Evolutionary conservation across 257 asterid species (phyloP).

Genomic region (Solanum appendiculatum): DNA sequence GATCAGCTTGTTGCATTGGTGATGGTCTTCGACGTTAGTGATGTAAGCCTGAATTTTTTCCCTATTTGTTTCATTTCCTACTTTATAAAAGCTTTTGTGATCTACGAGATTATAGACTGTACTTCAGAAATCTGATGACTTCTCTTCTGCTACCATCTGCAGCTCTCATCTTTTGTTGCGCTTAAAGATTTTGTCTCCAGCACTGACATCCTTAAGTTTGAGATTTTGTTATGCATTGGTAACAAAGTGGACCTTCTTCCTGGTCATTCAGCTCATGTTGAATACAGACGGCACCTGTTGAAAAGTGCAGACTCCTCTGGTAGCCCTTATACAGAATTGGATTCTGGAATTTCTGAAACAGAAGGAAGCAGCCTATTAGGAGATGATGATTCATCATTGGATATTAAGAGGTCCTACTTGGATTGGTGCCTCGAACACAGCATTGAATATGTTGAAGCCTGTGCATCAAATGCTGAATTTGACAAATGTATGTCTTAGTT

Average conservation of each 20-base stretch:
- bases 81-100: neutral
- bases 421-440: constrained; percentile 81
- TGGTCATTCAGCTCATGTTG: constrained; percentile 72
- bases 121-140: constrained; percentile 1
- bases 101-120: neutral
- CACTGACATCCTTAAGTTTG: constrained; percentile 63
- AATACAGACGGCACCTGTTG: constrained; percentile 56
- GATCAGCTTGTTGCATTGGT: constrained; percentile 60
- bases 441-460: constrained; percentile 87
- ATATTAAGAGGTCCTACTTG: constrained; percentile 37
- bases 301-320: constrained; percentile 38
- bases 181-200: constrained; percentile 70
- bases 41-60: constrained; percentile 38
- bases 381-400: constrained; percentile 52
- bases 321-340: constrained; percentile 24
- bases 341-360: constrained; percentile 72
- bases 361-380: constrained; percentile 86
- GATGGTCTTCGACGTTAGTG: constrained; percentile 74
- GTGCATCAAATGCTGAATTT: constrained; percentile 75
- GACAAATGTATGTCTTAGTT: constrained; percentile 63
- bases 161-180: constrained; percentile 60
- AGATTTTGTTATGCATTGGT: constrained; percentile 72
- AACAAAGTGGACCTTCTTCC: constrained; percentile 93
- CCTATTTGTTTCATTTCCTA: neutral
- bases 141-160: constrained; percentile 20